Evolutionary conservation across 148 eudicot genomes (phyloP), one percentile per base, ranked within the genome.

Genomic region (Dysphania ambrosioides): DNA sequence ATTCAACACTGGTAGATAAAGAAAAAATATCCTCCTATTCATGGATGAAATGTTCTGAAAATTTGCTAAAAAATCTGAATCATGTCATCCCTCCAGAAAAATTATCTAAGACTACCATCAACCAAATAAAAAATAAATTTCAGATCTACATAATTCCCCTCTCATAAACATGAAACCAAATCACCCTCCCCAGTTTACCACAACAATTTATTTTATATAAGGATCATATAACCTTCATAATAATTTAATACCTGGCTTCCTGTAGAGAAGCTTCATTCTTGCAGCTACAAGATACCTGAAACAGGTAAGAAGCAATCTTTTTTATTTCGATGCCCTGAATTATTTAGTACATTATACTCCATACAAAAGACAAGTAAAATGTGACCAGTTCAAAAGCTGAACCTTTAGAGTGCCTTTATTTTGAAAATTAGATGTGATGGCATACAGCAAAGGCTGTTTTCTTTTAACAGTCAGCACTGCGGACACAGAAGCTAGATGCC

Each of bases 231-330:
- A 57, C 41, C 57, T 0, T 57, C n/a, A 41, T 18, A 86, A n/a
- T n/a, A n/a, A n/a, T n/a, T n/a, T 18, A 86, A 63, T 82, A 93
- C 98, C 95, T 82, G 72, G 90, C 91, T 81, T 91, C 86, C 73
- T 85, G 35, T 38, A 81, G 66, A 56, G 83, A 77, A 82, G 78
- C 74, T 59, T 88, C 90, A 66, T 80, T 87, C 82, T 81, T 82
- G 71, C 79, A 81, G 85, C 82, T 79, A 68, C 85, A 83, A 26
- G 82, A 84, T 30, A 93, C 93, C 95, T 93, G 77, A 63, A 83
- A 74, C 67, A 70, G 19, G 29, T 35, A n/a, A 15, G 47, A 74
- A 78, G 36, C 44, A 79, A 53, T 59, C 6, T 59, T 38, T 67
- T 6, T 40, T 36, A 4, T 3, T 24, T 29, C 68, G 26, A 4